Evolutionary conservation across 1,139 yeast species (phyloP).

Genomic region (Yamadazyma atlantica): DNA sequence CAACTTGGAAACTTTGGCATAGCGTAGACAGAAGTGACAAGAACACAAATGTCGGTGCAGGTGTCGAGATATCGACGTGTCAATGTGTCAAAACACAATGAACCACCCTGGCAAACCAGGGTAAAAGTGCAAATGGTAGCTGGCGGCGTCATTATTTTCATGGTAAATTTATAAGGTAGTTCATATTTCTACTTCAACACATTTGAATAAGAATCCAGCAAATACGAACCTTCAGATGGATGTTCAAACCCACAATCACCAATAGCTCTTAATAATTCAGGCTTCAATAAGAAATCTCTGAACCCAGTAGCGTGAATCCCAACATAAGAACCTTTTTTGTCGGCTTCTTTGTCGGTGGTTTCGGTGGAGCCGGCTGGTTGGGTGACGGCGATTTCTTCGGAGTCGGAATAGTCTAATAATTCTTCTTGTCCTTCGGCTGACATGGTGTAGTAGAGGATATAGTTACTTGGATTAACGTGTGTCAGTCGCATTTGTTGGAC

Average conservation of each 20-base stretch:
- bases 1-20: too few relatives aligned
- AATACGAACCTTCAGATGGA: constrained; percentile 93
- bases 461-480: too few relatives aligned
- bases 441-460: constrained; percentile 32
- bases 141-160: too few relatives aligned
- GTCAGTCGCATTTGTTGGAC: too few relatives aligned
- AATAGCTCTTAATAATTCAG: constrained; percentile 94
- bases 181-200: not conserved
- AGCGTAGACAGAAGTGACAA: too few relatives aligned
- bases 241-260: constrained; percentile 99
- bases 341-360: constrained; percentile 52
- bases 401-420: constrained; percentile 95
- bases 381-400: constrained; percentile 89
- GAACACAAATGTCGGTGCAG: too few relatives aligned
- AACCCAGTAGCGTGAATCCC: constrained; percentile 98
- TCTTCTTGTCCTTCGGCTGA: constrained; percentile 99
- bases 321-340: constrained; percentile 95
- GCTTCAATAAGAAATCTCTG: constrained; percentile 95
- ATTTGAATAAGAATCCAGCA: not conserved
- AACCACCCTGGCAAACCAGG: constrained; percentile 3
- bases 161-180: too few relatives aligned
- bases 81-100: too few relatives aligned
- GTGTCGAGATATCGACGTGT: too few relatives aligned
- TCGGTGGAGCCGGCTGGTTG: constrained; percentile 55
- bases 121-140: constrained; percentile 3